Percentiles rank a stretch among this genome's conserved stretches.
These are phyloP conservation scores for Xylariaceae sp. DNA, from an alignment of 2,329 filamentous ascomycete species.

Conservation along the genomic window DNA sequence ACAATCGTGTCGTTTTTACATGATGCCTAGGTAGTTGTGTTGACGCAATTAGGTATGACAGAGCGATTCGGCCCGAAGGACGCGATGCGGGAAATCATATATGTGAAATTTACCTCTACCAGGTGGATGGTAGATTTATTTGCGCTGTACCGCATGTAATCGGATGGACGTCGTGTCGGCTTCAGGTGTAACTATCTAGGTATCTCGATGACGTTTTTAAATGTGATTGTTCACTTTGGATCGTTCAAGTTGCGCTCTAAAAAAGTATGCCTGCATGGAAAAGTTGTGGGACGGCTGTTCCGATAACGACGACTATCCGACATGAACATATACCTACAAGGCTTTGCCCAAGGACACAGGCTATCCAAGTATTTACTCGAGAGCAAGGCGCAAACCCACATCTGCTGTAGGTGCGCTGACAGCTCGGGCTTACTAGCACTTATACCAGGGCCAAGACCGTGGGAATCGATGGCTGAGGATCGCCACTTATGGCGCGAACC, in stretches of 20 bases:
- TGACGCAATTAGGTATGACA: too few relatives aligned
- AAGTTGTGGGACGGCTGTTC: background rate
- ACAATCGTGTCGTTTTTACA: too few relatives aligned
- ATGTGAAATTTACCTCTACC: too few relatives aligned
- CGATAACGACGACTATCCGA: background rate
- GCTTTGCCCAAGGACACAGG: too few relatives aligned
- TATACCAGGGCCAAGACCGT: background rate
- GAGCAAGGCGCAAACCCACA: too few relatives aligned
- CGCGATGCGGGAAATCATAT: background rate
- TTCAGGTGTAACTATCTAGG: too few relatives aligned
- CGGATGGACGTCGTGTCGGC: too few relatives aligned
- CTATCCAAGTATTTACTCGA: background rate
- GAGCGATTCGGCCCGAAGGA: background rate
- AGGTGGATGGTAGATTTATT: too few relatives aligned
- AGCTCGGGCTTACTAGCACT: background rate
- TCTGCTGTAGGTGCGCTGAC: background rate
- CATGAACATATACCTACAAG: background rate
- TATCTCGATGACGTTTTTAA: background rate
- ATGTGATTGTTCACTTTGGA: background rate
- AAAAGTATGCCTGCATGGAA: background rate
- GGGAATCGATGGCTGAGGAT: background rate
- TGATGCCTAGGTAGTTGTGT: too few relatives aligned
- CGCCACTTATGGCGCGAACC: conserved; percentile 37
- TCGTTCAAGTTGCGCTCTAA: background rate
- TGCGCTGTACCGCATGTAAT: too few relatives aligned